These are phyloP conservation scores for Ceratocystis colombiana DNA, from an alignment of 2,329 filamentous ascomycete genomes.

Conservation along the genomic window DNA sequence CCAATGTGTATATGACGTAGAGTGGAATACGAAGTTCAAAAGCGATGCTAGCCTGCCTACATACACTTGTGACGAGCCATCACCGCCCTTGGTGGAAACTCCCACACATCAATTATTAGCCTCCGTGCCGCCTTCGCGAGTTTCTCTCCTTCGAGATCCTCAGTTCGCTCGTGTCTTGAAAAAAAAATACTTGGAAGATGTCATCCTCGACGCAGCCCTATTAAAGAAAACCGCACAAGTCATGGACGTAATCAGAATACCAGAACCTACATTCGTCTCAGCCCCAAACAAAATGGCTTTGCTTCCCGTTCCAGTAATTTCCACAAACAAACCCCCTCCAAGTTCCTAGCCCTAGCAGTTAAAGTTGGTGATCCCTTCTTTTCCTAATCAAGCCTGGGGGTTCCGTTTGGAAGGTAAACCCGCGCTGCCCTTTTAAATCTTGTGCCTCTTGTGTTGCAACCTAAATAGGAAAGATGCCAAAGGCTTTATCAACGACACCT, in stretches of 20 bases:
- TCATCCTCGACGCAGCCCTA: too few species aligned
- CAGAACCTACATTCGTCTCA: background rate
- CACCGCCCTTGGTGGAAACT: too few species aligned
- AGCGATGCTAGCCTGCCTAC: too few species aligned
- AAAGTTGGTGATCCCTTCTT: slow-evolving; percentile 14
- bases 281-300: background rate
- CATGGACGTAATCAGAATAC: background rate
- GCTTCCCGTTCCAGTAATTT: background rate
- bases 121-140: too few species aligned
- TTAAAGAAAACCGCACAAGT: background rate
- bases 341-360: background rate
- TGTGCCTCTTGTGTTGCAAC: slow-evolving; percentile 6
- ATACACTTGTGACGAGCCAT: too few species aligned
- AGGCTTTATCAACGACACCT: background rate
- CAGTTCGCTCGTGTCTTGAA: too few species aligned
- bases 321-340: background rate
- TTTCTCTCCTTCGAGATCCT: too few species aligned
- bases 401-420: slow-evolving; percentile 3
- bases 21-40: too few species aligned
- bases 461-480: slow-evolving; percentile 12
- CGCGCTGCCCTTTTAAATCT: slow-evolving; percentile 1
- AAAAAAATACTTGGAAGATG: too few species aligned
- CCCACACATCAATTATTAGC: too few species aligned
- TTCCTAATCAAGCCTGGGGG: slow-evolving; percentile 7
- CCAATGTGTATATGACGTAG: too few species aligned